phyloP scores from a whole-genome alignment of 2,329 filamentous ascomycete species.

The Cordyceps javanica region DNA sequence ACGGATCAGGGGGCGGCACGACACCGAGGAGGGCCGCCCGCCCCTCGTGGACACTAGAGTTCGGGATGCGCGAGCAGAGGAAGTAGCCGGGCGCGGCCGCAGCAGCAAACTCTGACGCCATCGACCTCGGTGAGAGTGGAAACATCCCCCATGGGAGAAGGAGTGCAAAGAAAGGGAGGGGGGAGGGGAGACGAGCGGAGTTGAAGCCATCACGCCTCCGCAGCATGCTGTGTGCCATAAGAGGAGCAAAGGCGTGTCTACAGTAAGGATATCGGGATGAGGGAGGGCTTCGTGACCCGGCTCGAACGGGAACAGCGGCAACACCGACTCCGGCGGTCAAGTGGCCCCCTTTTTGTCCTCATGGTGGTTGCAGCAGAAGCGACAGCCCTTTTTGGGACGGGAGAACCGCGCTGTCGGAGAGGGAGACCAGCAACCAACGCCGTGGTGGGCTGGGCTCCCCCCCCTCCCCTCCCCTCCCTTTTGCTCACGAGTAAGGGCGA shows the following conservation, averaged over 20 bases:
- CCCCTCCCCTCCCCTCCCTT: background rate
- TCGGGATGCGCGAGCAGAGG: background rate
- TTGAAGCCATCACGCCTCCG: background rate
- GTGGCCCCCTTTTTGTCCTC: no score
- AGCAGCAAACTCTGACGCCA: background rate
- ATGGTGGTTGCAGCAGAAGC: background rate
- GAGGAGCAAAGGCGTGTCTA: background rate
- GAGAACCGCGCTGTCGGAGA: conserved; percentile 8
- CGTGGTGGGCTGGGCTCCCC: background rate
- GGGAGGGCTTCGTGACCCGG: background rate
- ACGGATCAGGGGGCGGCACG: conserved; percentile 10
- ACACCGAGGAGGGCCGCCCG: conserved; percentile 12
- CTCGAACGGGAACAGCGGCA: background rate
- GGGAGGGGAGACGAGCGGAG: background rate
- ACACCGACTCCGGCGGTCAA: background rate
- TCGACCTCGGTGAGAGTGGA: background rate
- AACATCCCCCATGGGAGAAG: background rate
- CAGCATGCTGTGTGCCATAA: no score
- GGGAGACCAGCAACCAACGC: no score
- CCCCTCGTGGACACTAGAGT: background rate
- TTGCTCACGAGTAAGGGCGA: background rate
- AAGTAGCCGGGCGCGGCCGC: background rate
- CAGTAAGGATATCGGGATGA: background rate
- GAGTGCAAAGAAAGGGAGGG: background rate
- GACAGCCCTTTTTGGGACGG: background rate